A percentile compares a stretch with the other conserved stretches of the same genome.
These are phyloP conservation scores for Hypoxylon rickii DNA, from an alignment of 495 filamentous ascomycete species.

Conservation along the genomic window DNA sequence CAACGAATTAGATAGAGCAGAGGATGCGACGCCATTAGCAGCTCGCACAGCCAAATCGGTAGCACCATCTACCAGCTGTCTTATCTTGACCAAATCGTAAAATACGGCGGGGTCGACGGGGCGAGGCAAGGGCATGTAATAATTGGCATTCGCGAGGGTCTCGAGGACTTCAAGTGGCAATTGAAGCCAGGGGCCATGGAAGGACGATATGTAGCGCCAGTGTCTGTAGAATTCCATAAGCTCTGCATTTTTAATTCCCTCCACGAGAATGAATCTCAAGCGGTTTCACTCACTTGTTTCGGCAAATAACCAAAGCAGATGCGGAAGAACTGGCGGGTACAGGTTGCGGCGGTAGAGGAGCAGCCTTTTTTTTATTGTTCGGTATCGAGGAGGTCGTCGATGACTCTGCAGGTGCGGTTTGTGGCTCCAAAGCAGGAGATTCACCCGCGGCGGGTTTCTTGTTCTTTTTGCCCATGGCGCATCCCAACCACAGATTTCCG, in stretches of 20 bases:
- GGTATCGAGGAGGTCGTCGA: constrained; percentile 15
- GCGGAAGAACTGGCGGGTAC: constrained; percentile 49
- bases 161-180: constrained; percentile 80
- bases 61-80: constrained; percentile 75
- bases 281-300: constrained; percentile 64
- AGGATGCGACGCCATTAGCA: constrained; percentile 68
- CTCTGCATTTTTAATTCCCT: no score
- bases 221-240: constrained; percentile 56
- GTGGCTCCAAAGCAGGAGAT: constrained; percentile 32
- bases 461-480: constrained; percentile 53
- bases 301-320: constrained; percentile 68
- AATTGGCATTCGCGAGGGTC: constrained; percentile 76
- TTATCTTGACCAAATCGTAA: constrained; percentile 80
- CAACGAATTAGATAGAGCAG: constrained; percentile 55
- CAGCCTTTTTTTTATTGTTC: constrained; percentile 35
- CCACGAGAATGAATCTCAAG: no score
- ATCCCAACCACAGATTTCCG: no score
- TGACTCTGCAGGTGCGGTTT: constrained; percentile 26
- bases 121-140: constrained; percentile 71
- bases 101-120: constrained; percentile 81
- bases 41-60: constrained; percentile 77
- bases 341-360: constrained; percentile 45
- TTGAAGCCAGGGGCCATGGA: constrained; percentile 86
- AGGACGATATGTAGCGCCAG: constrained; percentile 82
- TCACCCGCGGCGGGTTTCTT: constrained; percentile 44